Percentiles rank a stretch among this genome's conserved stretches.
Evolutionary conservation across 2,329 filamentous ascomycete genomes (phyloP).

Genomic region (Fusarium camptoceras): DNA sequence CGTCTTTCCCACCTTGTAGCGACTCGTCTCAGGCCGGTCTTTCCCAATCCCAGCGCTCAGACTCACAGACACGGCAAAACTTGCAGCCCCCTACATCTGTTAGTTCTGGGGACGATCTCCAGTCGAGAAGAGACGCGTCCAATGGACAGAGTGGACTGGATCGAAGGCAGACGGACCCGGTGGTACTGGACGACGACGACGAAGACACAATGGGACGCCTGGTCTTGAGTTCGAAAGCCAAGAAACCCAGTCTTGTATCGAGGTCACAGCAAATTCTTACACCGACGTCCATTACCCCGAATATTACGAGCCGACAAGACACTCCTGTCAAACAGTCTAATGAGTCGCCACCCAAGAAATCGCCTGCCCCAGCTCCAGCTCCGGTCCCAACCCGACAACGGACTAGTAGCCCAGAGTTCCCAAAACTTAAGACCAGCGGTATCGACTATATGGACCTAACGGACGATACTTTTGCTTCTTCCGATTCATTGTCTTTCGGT

Average conservation of each 20-base stretch:
- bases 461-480: constrained; percentile 50
- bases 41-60: constrained; percentile 45
- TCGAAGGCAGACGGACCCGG: constrained; percentile 45
- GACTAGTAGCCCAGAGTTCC: constrained; percentile 49
- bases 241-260: constrained; percentile 58
- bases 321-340: constrained; percentile 20
- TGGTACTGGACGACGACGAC: constrained; percentile 42
- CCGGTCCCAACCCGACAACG: constrained; percentile 2
- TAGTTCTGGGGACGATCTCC: constrained; percentile 7
- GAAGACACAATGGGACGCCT: constrained; percentile 59
- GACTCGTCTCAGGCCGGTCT: constrained; percentile 43
- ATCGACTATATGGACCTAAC: constrained; percentile 58
- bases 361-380: constrained; percentile 17
- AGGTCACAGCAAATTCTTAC: constrained; percentile 56
- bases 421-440: constrained; percentile 52
- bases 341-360: constrained; percentile 47
- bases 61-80: constrained; percentile 17
- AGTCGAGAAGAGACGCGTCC: constrained; percentile 17
- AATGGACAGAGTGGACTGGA: constrained; percentile 42
- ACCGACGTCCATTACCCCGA: constrained; percentile 48
- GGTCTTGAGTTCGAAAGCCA: constrained; percentile 57
- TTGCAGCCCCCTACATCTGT: constrained; percentile 1
- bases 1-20: constrained; percentile 52
- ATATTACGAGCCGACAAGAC: constrained; percentile 34
- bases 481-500: constrained; percentile 52